Conservation (phyloP, 208 protist species). For the Crithidia expoeki region DNA sequence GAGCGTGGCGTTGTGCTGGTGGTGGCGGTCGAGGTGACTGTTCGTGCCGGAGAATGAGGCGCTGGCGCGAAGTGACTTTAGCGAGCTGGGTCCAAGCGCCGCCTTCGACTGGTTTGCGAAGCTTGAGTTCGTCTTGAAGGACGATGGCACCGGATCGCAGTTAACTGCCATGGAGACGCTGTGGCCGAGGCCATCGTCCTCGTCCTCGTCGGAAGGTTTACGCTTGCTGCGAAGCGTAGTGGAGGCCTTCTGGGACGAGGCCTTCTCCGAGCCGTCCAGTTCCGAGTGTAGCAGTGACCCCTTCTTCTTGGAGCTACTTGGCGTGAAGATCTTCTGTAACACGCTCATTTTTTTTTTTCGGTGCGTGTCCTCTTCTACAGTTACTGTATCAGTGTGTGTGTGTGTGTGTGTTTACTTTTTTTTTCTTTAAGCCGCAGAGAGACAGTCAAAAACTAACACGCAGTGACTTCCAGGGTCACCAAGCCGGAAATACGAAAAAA, state of each 20-base stretch:
- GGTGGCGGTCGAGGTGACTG: slow-evolving; percentile 19
- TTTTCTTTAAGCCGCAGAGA: too few species aligned
- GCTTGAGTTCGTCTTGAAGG: slow-evolving; percentile 41
- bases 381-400: too few species aligned
- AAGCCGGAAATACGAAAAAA: too few species aligned
- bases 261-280: neutral
- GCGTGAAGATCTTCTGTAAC: slow-evolving; percentile 34
- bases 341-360: slow-evolving; percentile 22
- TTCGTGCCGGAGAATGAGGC: slow-evolving; percentile 13
- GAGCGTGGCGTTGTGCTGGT: slow-evolving; percentile 19
- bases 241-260: slow-evolving; percentile 7
- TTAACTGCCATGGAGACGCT: slow-evolving; percentile 37
- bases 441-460: too few species aligned
- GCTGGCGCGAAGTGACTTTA: neutral
- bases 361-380: neutral
- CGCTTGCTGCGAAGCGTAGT: slow-evolving; percentile 14
- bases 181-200: slow-evolving; percentile 11
- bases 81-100: neutral
- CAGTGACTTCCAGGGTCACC: too few species aligned
- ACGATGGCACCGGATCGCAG: slow-evolving; percentile 44
- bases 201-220: slow-evolving; percentile 13
- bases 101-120: slow-evolving; percentile 18
- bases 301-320: slow-evolving; percentile 34
- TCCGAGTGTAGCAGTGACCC: slow-evolving; percentile 14
- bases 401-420: too few species aligned